These are phyloP conservation scores for Solanum rostratum DNA, from an alignment of 257 asterid genomes.

Conservation along the genomic window DNA sequence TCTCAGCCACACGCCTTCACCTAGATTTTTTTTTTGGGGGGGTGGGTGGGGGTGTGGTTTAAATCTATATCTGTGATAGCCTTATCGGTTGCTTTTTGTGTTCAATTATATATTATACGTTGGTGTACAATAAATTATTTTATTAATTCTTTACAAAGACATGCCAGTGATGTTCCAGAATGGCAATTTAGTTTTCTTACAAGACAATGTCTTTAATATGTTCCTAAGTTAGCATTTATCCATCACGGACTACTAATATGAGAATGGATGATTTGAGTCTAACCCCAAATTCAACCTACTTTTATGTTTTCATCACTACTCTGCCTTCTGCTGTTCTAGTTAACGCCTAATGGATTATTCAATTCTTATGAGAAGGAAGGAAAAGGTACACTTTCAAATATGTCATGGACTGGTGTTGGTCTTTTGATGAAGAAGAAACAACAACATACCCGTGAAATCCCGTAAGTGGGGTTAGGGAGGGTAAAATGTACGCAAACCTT, in stretches of 20 bases:
- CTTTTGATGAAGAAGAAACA: too few species aligned
- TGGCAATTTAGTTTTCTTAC: not conserved
- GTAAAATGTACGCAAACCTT: too few species aligned
- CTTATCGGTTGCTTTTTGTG: not conserved
- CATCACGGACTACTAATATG: not conserved
- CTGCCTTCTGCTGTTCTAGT: not conserved
- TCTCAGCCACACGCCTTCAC: not conserved
- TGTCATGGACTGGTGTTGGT: not conserved
- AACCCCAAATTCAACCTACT: not conserved
- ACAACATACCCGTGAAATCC: too few species aligned
- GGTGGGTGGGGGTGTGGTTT: not conserved
- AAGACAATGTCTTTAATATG: not conserved
- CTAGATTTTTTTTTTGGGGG: not conserved
- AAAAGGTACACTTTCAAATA: not conserved
- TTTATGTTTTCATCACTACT: not conserved
- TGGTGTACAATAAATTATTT: not conserved
- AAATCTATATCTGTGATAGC: not conserved
- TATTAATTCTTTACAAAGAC: not conserved
- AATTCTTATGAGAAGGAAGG: not conserved
- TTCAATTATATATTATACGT: not conserved
- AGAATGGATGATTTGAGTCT: not conserved
- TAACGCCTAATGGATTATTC: not conserved
- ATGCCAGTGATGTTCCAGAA: not conserved
- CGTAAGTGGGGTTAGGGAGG: too few species aligned
- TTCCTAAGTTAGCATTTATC: not conserved